These are phyloP conservation scores for Oldenlandia corymbosa DNA, from an alignment of 257 asterid species.

Conservation along the genomic window DNA sequence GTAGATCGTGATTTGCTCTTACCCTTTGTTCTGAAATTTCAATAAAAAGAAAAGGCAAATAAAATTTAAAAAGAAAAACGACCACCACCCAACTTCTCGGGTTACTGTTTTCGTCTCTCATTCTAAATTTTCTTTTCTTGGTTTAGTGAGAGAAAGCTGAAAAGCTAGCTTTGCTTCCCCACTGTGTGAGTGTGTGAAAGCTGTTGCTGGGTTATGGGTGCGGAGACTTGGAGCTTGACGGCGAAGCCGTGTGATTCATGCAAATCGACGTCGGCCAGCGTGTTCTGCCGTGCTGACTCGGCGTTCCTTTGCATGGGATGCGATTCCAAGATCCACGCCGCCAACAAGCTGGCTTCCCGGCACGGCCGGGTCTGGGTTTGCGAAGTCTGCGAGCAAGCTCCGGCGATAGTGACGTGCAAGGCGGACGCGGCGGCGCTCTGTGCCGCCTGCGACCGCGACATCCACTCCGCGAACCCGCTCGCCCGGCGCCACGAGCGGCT, in stretches of 20 bases:
- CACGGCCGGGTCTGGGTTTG: slow-evolving; percentile 77
- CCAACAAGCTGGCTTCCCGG: slow-evolving; percentile 70
- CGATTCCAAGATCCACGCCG: slow-evolving; percentile 68
- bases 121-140: slow-evolving; percentile 5
- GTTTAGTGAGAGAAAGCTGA: not conserved
- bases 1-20: slow-evolving; percentile 5
- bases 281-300: slow-evolving; percentile 74
- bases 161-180: not conserved
- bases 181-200: not conserved
- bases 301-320: slow-evolving; percentile 68
- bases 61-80: slow-evolving; percentile 1
- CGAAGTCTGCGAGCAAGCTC: slow-evolving; percentile 87
- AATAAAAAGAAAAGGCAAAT: slow-evolving; percentile 4
- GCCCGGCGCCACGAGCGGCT: slow-evolving; percentile 83
- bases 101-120: slow-evolving; percentile 14
- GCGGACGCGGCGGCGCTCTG: slow-evolving; percentile 90
- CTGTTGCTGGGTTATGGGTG: slow-evolving; percentile 35
- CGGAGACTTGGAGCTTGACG: slow-evolving; percentile 54
- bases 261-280: slow-evolving; percentile 45
- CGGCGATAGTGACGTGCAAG: slow-evolving; percentile 79
- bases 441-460: slow-evolving; percentile 70
- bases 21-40: not conserved
- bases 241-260: slow-evolving; percentile 72
- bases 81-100: slow-evolving; percentile 9
- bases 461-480: slow-evolving; percentile 85